Conservation (phyloP, 441 rosid species). For the Euphorbia corollata region DNA sequence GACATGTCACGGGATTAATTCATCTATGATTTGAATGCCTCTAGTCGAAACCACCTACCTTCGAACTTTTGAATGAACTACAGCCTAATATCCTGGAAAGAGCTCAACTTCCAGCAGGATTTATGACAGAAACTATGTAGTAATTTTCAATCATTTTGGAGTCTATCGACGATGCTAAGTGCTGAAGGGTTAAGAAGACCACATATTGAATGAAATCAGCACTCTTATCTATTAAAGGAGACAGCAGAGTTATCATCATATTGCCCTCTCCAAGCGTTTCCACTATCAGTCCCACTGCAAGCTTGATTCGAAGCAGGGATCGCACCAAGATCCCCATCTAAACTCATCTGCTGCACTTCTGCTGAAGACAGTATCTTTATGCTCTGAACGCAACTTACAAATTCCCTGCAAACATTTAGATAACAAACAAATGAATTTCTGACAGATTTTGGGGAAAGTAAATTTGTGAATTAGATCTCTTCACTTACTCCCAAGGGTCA, state of each 20-base stretch:
- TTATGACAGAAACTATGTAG: not conserved
- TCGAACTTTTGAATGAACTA: not conserved
- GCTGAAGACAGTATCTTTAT: slow-evolving; percentile 84
- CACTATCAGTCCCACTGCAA: slow-evolving; percentile 78
- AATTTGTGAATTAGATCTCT: slow-evolving; percentile 1
- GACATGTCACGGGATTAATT: not conserved
- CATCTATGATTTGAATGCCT: not conserved
- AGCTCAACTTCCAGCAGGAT: slow-evolving; percentile 3
- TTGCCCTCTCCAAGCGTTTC: slow-evolving; percentile 81
- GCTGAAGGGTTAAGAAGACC: slow-evolving; percentile 1
- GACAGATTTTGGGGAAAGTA: not conserved
- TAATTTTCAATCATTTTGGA: not conserved
- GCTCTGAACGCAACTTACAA: slow-evolving; percentile 84
- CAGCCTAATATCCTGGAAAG: not conserved
- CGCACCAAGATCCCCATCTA: slow-evolving; percentile 75
- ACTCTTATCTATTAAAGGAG: slow-evolving; percentile 65
- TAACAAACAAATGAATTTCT: not conserved
- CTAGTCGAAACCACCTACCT: not conserved
- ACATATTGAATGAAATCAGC: not conserved
- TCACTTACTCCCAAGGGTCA: slow-evolving; percentile 97
- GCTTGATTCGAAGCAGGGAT: slow-evolving; percentile 64
- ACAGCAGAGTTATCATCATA: slow-evolving; percentile 76
- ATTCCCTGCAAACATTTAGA: slow-evolving; percentile 51
- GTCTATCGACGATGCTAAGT: not conserved
- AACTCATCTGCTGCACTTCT: slow-evolving; percentile 95